Evolutionary conservation across 768 basidiomycete species (phyloP).

Genomic region (Lyophyllum decastes): DNA sequence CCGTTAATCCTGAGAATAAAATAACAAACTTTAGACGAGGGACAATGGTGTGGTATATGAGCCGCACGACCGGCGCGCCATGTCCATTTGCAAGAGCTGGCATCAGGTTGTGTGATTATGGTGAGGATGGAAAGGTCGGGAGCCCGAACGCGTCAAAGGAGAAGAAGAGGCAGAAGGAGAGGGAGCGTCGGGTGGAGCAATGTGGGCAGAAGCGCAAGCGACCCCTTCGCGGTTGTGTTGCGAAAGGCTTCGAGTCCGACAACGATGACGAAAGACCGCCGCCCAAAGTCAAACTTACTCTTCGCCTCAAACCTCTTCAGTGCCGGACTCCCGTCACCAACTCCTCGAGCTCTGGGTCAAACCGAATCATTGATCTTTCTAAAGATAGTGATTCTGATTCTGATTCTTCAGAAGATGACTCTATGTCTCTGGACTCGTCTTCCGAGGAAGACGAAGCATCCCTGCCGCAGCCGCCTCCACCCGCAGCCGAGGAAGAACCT

Average conservation of each 20-base stretch:
- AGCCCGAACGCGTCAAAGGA: slow-evolving; percentile 17
- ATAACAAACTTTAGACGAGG: slow-evolving; percentile 76
- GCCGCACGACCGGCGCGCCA: slow-evolving; percentile 69
- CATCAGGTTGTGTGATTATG: slow-evolving; percentile 72
- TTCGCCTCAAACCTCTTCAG: slow-evolving; percentile 58
- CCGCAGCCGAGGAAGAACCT: slow-evolving; percentile 34
- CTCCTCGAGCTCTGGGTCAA: slow-evolving; percentile 22
- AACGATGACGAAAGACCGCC: slow-evolving; percentile 44
- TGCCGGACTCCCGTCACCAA: slow-evolving; percentile 23
- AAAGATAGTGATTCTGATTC: slow-evolving; percentile 37
- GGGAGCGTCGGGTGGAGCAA: slow-evolving; percentile 26
- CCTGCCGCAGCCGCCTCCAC: slow-evolving; percentile 15
- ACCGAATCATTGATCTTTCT: slow-evolving; percentile 38
- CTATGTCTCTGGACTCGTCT: slow-evolving; percentile 45
- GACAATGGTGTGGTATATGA: slow-evolving; percentile 82
- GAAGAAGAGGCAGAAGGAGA: slow-evolving; percentile 28
- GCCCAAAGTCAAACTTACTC: slow-evolving; percentile 70
- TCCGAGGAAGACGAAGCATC: slow-evolving; percentile 34
- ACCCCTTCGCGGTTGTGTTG: slow-evolving; percentile 37
- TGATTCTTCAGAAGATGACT: slow-evolving; percentile 39
- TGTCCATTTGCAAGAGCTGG: slow-evolving; percentile 77
- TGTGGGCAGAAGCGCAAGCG: slow-evolving; percentile 48
- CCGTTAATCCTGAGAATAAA: slow-evolving; percentile 41
- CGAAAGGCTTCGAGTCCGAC: slow-evolving; percentile 31
- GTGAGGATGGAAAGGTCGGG: slow-evolving; percentile 46